These are phyloP conservation scores for Fraxinus platypoda DNA, from an alignment of 305 asterid genomes.

Conservation along the genomic window DNA sequence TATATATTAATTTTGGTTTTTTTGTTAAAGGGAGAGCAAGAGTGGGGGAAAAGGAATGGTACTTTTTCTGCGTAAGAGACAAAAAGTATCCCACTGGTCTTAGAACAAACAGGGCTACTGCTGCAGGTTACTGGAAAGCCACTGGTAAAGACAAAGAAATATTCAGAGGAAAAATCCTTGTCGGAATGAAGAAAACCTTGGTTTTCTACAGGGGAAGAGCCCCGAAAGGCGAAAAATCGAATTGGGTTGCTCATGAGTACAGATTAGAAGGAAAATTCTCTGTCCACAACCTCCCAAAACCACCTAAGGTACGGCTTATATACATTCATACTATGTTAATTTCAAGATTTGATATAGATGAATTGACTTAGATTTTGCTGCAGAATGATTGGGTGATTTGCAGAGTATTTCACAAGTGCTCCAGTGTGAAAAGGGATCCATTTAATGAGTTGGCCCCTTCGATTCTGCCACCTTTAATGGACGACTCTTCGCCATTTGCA, in stretches of 20 bases:
- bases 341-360: neutral
- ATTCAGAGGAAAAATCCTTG: slow-evolving; percentile 30
- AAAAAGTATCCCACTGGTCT: slow-evolving; percentile 54
- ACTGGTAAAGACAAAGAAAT: slow-evolving; percentile 57
- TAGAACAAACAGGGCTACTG: slow-evolving; percentile 59
- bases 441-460: neutral
- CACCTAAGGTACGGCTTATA: slow-evolving; percentile 31
- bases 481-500: slow-evolving; percentile 32
- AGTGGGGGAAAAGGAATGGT: slow-evolving; percentile 56
- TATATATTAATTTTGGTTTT: too few relatives aligned
- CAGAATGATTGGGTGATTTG: slow-evolving; percentile 59
- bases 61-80: slow-evolving; percentile 54
- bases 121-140: slow-evolving; percentile 63
- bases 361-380: neutral
- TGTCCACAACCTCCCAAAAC: slow-evolving; percentile 30
- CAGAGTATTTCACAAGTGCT: slow-evolving; percentile 49
- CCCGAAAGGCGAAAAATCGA: slow-evolving; percentile 50
- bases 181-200: slow-evolving; percentile 59
- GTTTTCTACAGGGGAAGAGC: slow-evolving; percentile 66
- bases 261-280: slow-evolving; percentile 49
- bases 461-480: slow-evolving; percentile 43
- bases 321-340: neutral
- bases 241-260: slow-evolving; percentile 57
- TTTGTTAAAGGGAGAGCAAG: slow-evolving; percentile 41
- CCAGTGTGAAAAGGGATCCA: neutral